phyloP scores from a whole-genome alignment of 2,329 filamentous ascomycete genomes.

The Alternaria ethzedia region DNA sequence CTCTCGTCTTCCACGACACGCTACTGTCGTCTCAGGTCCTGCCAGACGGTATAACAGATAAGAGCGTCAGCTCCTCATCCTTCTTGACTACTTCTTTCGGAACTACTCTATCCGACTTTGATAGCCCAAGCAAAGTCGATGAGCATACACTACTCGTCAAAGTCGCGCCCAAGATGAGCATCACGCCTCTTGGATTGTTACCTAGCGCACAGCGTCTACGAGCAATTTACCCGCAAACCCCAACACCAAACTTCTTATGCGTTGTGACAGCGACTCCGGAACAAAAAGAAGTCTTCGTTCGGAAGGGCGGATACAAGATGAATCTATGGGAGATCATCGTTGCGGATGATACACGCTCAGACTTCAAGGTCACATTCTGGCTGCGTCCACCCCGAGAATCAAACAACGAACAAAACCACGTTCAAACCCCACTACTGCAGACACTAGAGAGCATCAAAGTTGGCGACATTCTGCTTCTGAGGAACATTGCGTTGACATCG shows the following conservation, averaged over 20 bases:
- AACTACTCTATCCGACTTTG: slow-evolving; percentile 34
- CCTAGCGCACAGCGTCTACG: slow-evolving; percentile 70
- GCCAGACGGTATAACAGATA: slow-evolving; percentile 28
- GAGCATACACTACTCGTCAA: slow-evolving; percentile 13
- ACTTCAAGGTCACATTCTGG: slow-evolving; percentile 88
- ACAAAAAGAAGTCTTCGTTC: slow-evolving; percentile 71
- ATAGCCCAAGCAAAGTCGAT: slow-evolving; percentile 28
- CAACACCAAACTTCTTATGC: slow-evolving; percentile 82
- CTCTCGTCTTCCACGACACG: slow-evolving; percentile 72
- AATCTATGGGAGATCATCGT: slow-evolving; percentile 56
- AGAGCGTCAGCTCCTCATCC: slow-evolving; percentile 40
- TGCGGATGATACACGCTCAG: slow-evolving; percentile 82
- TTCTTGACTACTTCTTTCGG: slow-evolving; percentile 48
- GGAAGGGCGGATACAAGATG: slow-evolving; percentile 63
- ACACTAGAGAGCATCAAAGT: slow-evolving; percentile 61
- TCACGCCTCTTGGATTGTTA: slow-evolving; percentile 72
- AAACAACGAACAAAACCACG: slow-evolving; percentile 18
- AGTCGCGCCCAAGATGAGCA: slow-evolving; percentile 39
- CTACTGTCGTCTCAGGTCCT: slow-evolving; percentile 65
- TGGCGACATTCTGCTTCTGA: slow-evolving; percentile 79
- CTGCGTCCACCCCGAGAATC: slow-evolving; percentile 53
- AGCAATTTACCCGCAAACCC: slow-evolving; percentile 76
- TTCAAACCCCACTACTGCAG: slow-evolving; percentile 47
- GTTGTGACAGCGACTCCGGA: slow-evolving; percentile 76
- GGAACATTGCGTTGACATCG: slow-evolving; percentile 77